phyloP scores from a whole-genome alignment of 2,329 filamentous ascomycete species.

The Stemphylium vesicarium region DNA sequence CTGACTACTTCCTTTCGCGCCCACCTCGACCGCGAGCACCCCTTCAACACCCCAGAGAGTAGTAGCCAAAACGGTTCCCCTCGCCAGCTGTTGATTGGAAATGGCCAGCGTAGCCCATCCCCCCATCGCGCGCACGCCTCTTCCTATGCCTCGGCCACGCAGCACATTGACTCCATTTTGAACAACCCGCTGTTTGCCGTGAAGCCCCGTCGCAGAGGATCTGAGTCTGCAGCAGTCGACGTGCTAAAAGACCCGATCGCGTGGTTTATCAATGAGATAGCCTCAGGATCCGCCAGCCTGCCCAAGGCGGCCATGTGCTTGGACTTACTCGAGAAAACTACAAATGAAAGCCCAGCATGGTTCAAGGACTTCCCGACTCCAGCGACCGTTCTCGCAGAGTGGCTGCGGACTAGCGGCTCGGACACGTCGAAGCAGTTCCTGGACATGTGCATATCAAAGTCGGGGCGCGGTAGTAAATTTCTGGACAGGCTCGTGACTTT shows the following conservation, averaged over 20 bases:
- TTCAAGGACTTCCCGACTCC: slow-evolving; percentile 16
- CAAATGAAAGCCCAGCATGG: slow-evolving; percentile 3
- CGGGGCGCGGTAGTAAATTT: slow-evolving; percentile 17
- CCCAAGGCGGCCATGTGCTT: slow-evolving; percentile 50
- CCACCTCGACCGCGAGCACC: slow-evolving; percentile 67
- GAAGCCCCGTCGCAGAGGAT: slow-evolving; percentile 34
- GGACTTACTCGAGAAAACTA: slow-evolving; percentile 34
- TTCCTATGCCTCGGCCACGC: slow-evolving; percentile 46
- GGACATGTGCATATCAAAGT: slow-evolving; percentile 16
- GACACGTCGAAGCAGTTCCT: slow-evolving; percentile 40
- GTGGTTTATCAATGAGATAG: slow-evolving; percentile 51
- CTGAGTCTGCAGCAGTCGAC: slow-evolving; percentile 33
- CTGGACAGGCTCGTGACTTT: slow-evolving; percentile 28
- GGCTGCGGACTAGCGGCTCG: slow-evolving; percentile 38
- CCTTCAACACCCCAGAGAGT: slow-evolving; percentile 29
- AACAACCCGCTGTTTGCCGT: slow-evolving; percentile 57
- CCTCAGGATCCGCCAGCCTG: slow-evolving; percentile 47
- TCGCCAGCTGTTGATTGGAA: slow-evolving; percentile 8
- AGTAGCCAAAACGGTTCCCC: background rate
- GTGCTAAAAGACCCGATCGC: slow-evolving; percentile 47
- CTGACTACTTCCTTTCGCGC: slow-evolving; percentile 68
- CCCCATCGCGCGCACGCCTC: slow-evolving; percentile 39
- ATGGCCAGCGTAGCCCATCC: slow-evolving; percentile 14
- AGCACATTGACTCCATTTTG: slow-evolving; percentile 58
- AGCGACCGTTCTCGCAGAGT: slow-evolving; percentile 34